Percentiles rank a stretch among this genome's conserved stretches.
Evolutionary conservation across 106 monocot genomes (phyloP).

Genomic region (Agapanthus africanus): DNA sequence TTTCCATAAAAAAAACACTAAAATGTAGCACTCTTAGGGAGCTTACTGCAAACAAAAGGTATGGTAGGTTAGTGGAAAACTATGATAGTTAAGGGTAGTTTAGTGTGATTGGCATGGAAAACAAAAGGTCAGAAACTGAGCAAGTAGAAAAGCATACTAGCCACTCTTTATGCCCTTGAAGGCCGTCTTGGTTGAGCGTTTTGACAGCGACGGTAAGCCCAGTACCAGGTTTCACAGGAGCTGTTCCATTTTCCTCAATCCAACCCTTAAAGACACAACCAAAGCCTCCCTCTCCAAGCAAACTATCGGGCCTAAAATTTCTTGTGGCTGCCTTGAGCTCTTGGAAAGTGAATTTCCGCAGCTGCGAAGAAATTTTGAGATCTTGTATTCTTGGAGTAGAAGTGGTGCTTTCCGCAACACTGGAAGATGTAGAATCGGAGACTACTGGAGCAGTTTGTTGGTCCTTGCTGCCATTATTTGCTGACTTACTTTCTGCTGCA

Average conservation of each 20-base stretch:
- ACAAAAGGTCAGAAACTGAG: neutral
- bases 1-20: no score
- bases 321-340: constrained; percentile 41
- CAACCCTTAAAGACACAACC: constrained; percentile 35
- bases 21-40: no score
- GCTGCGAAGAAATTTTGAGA: constrained; percentile 22
- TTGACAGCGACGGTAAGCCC: constrained; percentile 49
- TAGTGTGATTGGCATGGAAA: no score
- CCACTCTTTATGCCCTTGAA: constrained; percentile 35
- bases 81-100: no score
- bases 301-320: constrained; percentile 46
- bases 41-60: no score
- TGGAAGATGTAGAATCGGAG: constrained; percentile 24
- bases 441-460: constrained; percentile 9
- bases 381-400: constrained; percentile 24
- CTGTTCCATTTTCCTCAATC: constrained; percentile 43
- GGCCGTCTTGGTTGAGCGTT: constrained; percentile 26
- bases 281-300: constrained; percentile 48
- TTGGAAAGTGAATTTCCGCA: constrained; percentile 37
- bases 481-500: constrained; percentile 25
- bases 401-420: constrained; percentile 25
- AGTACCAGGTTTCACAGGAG: constrained; percentile 40
- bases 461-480: constrained; percentile 14
- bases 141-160: constrained; percentile 15
- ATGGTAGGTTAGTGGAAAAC: no score